Evolutionary conservation across 179 eudicot species (phyloP), one percentile per base, ranked within the genome.

Genomic region (Spergularia azorica): DNA sequence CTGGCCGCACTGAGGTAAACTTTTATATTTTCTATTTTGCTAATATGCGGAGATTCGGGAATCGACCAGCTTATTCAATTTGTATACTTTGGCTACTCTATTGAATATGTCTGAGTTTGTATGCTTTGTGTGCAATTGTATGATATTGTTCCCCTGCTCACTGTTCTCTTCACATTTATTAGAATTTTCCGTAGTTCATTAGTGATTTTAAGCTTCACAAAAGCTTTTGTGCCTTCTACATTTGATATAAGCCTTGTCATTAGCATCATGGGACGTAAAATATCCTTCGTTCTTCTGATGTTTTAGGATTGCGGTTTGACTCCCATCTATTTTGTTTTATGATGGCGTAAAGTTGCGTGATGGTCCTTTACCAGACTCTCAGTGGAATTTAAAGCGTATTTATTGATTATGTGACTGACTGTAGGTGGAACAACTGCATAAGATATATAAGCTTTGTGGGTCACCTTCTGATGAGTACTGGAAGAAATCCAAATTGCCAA

Each of bases 381-480:
- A 75, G 51, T 32, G 3, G 1, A 36, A 5, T 13, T 0, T 72
- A 39, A 0, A 72, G 21, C 51, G 39, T 51, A 16, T 32, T 69
- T 79, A 48, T 56, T 71, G 21, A 56, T 74, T 9, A 15, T 74
- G 16, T 70, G 46, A 58, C 11, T 14, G 73, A 15, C 62, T 64
- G 13, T 71, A 93, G 98, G 98, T 93, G 73, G 98, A 93, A 72
- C 98, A 93, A 84, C 83, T 93, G 74, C 98, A 93, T 74, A 93
- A 90, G 81, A 93, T 93, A 55, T 90, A 85, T 83, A 93, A 92
- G 84, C 80, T 93, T 32, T 93, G 97, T 80, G 97, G 97, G 50
- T 93, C 97, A 16, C 97, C 97, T 83, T 86, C 97, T 60, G 97
- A 93, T 76, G 97, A 93, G 75, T 93, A 92, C 79, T 93, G 97